Conservation (phyloP, 2,329 filamentous ascomycete genomes). For the Colletotrichum chrysophilum region DNA sequence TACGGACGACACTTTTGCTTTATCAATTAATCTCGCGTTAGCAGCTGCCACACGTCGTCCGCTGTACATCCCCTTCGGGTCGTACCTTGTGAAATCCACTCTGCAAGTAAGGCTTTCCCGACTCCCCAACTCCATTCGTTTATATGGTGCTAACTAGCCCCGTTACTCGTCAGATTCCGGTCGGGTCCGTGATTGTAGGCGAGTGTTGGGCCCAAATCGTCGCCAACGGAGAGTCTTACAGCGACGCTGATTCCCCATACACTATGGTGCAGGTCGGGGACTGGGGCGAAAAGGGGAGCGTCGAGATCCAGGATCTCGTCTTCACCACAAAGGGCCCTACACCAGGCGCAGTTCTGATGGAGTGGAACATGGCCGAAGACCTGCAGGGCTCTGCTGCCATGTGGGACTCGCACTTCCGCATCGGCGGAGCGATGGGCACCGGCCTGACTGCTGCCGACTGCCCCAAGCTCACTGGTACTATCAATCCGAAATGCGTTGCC, state of each 20-base stretch:
- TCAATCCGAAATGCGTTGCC: slow-evolving; percentile 37
- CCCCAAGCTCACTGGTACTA: background rate
- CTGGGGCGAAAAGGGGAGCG: slow-evolving; percentile 55
- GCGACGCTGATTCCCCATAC: slow-evolving; percentile 48
- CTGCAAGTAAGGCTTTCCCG: background rate
- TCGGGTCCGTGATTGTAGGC: slow-evolving; percentile 47
- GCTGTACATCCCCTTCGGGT: slow-evolving; percentile 49
- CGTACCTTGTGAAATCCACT: background rate
- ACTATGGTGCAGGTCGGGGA: slow-evolving; percentile 57
- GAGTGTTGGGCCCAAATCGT: slow-evolving; percentile 50
- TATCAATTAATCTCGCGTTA: background rate
- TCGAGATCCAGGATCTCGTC: slow-evolving; percentile 66
- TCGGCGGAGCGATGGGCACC: slow-evolving; percentile 1
- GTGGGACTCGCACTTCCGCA: slow-evolving; percentile 59
- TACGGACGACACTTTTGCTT: slow-evolving; percentile 54
- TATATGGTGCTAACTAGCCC: slow-evolving; percentile 45
- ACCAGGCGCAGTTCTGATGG: slow-evolving; percentile 60
- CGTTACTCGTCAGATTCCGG: slow-evolving; percentile 36
- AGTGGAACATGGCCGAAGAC: slow-evolving; percentile 60
- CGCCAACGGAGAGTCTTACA: slow-evolving; percentile 49
- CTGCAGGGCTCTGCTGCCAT: slow-evolving; percentile 46
- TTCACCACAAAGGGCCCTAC: slow-evolving; percentile 59
- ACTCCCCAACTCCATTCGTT: slow-evolving; percentile 21
- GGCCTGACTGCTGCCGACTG: slow-evolving; percentile 43
- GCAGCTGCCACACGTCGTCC: slow-evolving; percentile 32